Conservation (phyloP, 2,329 filamentous ascomycete species). For the Penicillium griseofulvum region DNA sequence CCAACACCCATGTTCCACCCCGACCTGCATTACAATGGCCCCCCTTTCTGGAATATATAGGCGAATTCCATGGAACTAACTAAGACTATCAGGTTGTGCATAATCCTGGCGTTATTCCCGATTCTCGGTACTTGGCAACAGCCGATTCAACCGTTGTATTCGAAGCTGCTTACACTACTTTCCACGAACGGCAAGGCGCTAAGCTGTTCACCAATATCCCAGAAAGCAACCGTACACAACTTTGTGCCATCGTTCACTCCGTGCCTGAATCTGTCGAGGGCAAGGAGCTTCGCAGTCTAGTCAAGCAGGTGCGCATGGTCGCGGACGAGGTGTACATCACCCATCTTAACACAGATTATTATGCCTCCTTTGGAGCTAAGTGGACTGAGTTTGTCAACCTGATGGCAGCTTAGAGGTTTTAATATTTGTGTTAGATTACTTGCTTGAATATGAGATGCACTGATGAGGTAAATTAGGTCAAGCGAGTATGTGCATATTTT, state of each 20-base stretch:
- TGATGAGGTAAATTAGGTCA: background rate
- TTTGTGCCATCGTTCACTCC: constrained; percentile 41
- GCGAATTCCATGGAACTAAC: constrained; percentile 15
- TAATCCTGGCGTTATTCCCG: constrained; percentile 48
- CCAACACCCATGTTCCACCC: background rate
- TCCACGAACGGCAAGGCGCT: constrained; percentile 33
- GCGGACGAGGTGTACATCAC: constrained; percentile 44
- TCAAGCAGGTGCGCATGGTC: constrained; percentile 35
- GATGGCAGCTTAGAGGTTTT: constrained; percentile 24
- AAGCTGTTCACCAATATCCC: constrained; percentile 34
- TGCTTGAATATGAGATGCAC: background rate
- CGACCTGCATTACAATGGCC: background rate
- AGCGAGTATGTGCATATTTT: background rate
- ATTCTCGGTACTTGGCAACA: constrained; percentile 39
- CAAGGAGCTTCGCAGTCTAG: constrained; percentile 30
- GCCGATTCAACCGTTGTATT: constrained; percentile 50
- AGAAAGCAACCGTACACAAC: constrained; percentile 31
- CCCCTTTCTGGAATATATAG: constrained; percentile 2
- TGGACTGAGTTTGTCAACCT: constrained; percentile 41
- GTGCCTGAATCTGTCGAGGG: constrained; percentile 34
- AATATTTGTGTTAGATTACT: background rate
- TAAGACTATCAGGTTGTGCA: constrained; percentile 37
- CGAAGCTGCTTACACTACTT: constrained; percentile 43
- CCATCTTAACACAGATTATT: constrained; percentile 40
- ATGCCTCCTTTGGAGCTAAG: constrained; percentile 39